phyloP scores from a whole-genome alignment of 192 early-diverging fungal genomes.

The Anaeromyces robustus region DNA sequence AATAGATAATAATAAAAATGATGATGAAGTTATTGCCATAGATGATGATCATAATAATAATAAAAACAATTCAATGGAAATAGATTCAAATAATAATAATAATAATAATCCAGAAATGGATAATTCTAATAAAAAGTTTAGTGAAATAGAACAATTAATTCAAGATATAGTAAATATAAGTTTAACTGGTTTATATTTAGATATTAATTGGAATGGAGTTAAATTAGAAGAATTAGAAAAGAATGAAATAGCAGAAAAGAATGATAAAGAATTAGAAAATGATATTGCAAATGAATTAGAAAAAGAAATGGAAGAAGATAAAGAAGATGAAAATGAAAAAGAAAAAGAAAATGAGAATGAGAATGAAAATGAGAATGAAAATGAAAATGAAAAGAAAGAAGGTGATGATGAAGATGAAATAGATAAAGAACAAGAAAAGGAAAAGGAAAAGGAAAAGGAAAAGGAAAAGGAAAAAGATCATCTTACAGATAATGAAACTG shows the following conservation, averaged over 20 bases:
- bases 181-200: not conserved
- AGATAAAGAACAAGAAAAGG: not conserved
- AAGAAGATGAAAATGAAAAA: conserved; percentile 22
- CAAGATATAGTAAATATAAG: not conserved
- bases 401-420: not conserved
- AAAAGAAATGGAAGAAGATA: conserved; percentile 12
- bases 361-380: not conserved
- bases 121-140: not conserved
- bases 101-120: too few species aligned
- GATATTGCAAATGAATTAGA: not conserved
- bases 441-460: not conserved
- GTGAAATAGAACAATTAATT: not conserved
- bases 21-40: not conserved
- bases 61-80: too few species aligned
- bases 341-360: conserved; percentile 23
- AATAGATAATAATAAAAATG: not conserved
- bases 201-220: not conserved
- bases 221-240: not conserved
- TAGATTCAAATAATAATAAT: too few species aligned
- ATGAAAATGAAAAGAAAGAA: not conserved
- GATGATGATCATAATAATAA: not conserved
- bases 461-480: too few species aligned
- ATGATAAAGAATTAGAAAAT: not conserved
- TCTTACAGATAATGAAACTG: not conserved
- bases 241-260: not conserved